Percentiles rank a stretch among this genome's conserved stretches.
These are phyloP conservation scores for Posidonia oceanica DNA, from an alignment of 116 monocot species.

Conservation along the genomic window DNA sequence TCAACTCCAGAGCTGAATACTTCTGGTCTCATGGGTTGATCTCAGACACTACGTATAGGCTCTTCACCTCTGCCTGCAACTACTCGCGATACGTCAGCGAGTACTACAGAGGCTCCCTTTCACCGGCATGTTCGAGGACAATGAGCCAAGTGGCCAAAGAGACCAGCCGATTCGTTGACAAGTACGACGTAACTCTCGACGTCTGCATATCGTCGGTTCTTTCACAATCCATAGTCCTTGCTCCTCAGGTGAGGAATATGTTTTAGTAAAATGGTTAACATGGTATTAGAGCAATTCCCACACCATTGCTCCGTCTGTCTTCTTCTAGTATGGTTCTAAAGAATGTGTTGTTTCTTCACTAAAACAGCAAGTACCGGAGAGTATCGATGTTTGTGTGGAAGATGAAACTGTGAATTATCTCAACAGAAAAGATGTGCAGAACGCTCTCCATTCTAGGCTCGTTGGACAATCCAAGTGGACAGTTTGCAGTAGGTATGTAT, in stretches of 20 bases:
- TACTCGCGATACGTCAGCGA: conserved; percentile 92
- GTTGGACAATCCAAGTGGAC: conserved; percentile 51
- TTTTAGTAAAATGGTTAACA: no score
- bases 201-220: conserved; percentile 88
- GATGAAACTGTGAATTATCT: conserved; percentile 87
- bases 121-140: conserved; percentile 55
- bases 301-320: background rate
- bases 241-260: conserved; percentile 46
- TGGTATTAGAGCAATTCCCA: background rate
- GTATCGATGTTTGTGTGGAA: conserved; percentile 92
- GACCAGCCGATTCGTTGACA: conserved; percentile 96
- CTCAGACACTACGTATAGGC: conserved; percentile 70
- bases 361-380: conserved; percentile 47
- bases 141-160: conserved; percentile 86
- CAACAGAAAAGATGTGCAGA: conserved; percentile 92
- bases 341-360: background rate
- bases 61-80: conserved; percentile 80
- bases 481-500: conserved; percentile 93
- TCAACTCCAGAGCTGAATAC: conserved; percentile 93
- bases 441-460: conserved; percentile 64
- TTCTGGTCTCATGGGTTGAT: conserved; percentile 99
- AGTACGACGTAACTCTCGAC: conserved; percentile 96
- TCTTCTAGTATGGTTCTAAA: background rate
- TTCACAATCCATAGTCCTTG: conserved; percentile 59
- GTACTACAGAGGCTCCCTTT: conserved; percentile 78